Conservation (phyloP, 331 rosid species). For the Telfairia occidentalis region DNA sequence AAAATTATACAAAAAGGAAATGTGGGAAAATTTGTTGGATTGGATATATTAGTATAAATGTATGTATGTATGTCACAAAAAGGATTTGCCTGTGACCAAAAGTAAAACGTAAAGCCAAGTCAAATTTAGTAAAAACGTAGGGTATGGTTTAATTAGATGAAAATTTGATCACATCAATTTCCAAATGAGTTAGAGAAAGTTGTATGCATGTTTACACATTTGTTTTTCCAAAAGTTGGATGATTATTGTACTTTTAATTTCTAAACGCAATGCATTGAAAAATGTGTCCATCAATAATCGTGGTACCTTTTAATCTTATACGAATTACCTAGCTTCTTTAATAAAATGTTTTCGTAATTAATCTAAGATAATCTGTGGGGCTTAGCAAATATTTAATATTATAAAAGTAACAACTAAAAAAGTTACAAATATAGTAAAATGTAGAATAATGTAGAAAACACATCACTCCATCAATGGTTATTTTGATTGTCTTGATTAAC, state of each 20-base stretch:
- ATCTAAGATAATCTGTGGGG: not conserved
- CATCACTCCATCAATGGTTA: not conserved
- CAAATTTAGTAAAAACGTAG: not conserved
- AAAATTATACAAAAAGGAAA: not conserved
- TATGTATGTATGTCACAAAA: not conserved
- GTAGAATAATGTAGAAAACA: not conserved
- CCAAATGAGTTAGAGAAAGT: not conserved
- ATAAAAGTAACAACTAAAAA: not conserved
- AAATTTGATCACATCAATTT: not conserved
- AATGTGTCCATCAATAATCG: not conserved
- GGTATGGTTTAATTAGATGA: not conserved
- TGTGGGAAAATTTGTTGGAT: not conserved
- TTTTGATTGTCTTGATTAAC: not conserved
- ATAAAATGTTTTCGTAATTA: not conserved
- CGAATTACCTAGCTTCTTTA: not conserved
- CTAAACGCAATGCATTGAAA: not conserved
- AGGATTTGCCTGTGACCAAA: not conserved
- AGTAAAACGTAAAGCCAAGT: constrained; percentile 2
- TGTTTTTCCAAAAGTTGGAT: not conserved
- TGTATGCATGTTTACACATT: not conserved
- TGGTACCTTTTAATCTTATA: not conserved
- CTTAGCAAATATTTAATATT: not conserved
- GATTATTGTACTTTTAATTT: not conserved
- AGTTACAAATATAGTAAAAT: not conserved
- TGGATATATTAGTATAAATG: not conserved